Evolutionary conservation across 192 early-diverging fungal species (phyloP).

Genomic region (Diversispora epigaea): DNA sequence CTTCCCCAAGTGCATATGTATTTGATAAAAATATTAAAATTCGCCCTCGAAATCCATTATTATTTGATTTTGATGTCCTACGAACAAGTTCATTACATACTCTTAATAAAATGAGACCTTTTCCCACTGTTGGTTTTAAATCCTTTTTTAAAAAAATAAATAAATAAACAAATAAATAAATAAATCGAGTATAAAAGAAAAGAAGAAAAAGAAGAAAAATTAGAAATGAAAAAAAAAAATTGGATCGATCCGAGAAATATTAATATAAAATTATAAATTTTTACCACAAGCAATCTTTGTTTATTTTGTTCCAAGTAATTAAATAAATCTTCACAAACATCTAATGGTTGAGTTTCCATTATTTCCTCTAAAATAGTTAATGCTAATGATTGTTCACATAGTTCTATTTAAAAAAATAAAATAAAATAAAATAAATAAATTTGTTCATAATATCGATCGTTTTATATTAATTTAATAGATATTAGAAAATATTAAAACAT

Average conservation of each 20-base stretch:
- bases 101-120: conserved; percentile 78
- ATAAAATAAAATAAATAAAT: neutral
- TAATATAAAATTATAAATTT: neutral
- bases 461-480: neutral
- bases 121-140: conserved; percentile 63
- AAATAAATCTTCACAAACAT: conserved; percentile 24
- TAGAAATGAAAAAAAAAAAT: no score
- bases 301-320: conserved; percentile 13
- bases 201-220: no score
- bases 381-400: conserved; percentile 9
- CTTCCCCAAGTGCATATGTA: conserved; percentile 81
- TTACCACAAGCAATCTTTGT: conserved; percentile 20
- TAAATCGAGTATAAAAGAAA: no score
- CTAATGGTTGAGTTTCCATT: conserved; percentile 16
- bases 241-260: no score
- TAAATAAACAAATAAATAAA: neutral
- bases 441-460: neutral
- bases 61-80: conserved; percentile 79
- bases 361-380: conserved; percentile 19
- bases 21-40: conserved; percentile 86
- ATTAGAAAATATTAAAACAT: no score
- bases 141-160: neutral
- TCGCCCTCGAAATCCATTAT: conserved; percentile 82
- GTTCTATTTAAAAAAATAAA: conserved; percentile 1
- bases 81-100: conserved; percentile 89